phyloP scores from a whole-genome alignment of 2,329 filamentous ascomycete genomes.

The Microascus cirrosus region DNA sequence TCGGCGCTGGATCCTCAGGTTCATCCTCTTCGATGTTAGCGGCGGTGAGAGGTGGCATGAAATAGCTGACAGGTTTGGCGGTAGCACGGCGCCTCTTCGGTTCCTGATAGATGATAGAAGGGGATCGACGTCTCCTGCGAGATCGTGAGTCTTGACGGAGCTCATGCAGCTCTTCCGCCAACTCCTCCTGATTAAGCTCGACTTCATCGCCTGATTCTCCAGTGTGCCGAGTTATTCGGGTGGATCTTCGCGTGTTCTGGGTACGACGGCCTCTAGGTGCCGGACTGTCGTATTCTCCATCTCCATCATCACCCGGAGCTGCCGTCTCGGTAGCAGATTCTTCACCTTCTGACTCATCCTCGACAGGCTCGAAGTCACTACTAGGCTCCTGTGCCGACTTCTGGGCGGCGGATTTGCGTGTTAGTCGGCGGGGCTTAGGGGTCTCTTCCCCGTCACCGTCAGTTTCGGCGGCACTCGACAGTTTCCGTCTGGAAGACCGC shows the following conservation, averaged over 20 bases:
- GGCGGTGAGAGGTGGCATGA: constrained; percentile 59
- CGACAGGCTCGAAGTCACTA: constrained; percentile 50
- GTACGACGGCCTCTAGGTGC: constrained; percentile 29
- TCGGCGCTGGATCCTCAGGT: constrained; percentile 54
- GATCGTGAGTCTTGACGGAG: constrained; percentile 42
- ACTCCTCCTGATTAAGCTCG: constrained; percentile 50
- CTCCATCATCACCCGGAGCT: constrained; percentile 25
- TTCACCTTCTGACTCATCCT: constrained; percentile 43
- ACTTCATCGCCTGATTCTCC: constrained; percentile 44
- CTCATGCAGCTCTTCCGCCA: constrained; percentile 55
- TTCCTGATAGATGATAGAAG: constrained; percentile 49
- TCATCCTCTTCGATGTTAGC: constrained; percentile 63
- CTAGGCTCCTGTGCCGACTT: constrained; percentile 41
- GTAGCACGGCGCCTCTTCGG: constrained; percentile 41
- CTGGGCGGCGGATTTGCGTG: constrained; percentile 29
- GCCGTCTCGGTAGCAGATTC: constrained; percentile 39
- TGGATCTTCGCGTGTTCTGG: constrained; percentile 34
- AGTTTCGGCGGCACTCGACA: constrained; percentile 13
- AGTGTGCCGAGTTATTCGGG: constrained; percentile 33
- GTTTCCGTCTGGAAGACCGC: constrained; percentile 24
- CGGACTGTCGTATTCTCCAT: constrained; percentile 34
- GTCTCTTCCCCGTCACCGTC: constrained; percentile 16
- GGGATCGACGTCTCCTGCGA: constrained; percentile 37
- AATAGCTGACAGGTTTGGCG: constrained; percentile 69
- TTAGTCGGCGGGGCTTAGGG: constrained; percentile 32